Conservation (phyloP, 441 rosid species). For the Syzygium malaccense region DNA sequence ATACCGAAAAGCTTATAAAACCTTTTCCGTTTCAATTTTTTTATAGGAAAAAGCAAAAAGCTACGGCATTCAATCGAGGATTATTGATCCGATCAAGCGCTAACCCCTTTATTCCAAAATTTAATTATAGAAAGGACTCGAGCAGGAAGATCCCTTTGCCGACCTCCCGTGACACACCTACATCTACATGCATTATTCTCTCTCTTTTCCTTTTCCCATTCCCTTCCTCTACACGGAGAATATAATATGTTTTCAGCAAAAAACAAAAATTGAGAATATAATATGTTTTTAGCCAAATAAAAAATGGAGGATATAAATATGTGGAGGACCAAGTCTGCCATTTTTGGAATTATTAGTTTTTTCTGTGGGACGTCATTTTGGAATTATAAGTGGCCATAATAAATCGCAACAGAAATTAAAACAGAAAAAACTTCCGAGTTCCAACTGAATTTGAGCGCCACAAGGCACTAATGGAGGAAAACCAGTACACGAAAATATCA, state of each 20-base stretch:
- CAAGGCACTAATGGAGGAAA: not conserved
- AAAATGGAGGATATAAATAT: not conserved
- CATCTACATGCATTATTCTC: not conserved
- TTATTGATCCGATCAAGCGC: not conserved
- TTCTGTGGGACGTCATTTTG: too few relatives aligned
- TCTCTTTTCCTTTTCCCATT: not conserved
- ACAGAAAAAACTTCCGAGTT: not conserved
- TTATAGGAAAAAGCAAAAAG: not conserved
- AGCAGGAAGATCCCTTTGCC: not conserved
- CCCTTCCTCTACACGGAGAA: accelerated
- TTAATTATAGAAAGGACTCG: not conserved
- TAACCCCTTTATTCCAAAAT: not conserved
- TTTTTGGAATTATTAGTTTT: not conserved
- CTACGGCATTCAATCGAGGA: not conserved
- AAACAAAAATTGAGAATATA: too few relatives aligned
- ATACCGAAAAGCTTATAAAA: not conserved
- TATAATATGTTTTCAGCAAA: not conserved
- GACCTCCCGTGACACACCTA: not conserved
- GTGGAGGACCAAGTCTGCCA: not conserved
- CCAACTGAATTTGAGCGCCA: not conserved
- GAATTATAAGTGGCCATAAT: not conserved
- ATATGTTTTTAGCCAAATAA: too few relatives aligned
- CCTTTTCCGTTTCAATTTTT: not conserved
- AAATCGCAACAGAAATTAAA: not conserved
- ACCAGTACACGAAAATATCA: not conserved